Percentiles rank a stretch among this genome's conserved stretches.
Evolutionary conservation across 192 early-diverging fungal genomes (phyloP).

Genomic region (Backusella westeae): DNA sequence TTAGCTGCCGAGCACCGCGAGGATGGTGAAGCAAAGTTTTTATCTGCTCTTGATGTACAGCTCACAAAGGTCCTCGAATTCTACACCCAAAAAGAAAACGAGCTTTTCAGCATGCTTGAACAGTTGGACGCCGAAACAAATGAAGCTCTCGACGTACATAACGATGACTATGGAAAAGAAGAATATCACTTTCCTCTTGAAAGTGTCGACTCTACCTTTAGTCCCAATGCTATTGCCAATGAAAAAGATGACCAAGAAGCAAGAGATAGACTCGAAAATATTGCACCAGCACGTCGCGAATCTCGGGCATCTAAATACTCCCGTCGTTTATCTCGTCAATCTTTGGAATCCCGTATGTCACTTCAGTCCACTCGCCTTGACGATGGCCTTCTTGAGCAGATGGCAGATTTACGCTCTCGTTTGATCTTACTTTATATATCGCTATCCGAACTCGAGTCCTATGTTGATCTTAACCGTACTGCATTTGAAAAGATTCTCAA

Average conservation of each 20-base stretch:
- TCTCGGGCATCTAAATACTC: neutral
- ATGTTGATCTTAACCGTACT: slow-evolving; percentile 77
- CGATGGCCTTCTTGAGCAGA: neutral
- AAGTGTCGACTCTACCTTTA: slow-evolving; percentile 2
- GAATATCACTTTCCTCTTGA: neutral
- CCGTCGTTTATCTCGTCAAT: slow-evolving; percentile 10
- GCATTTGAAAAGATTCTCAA: slow-evolving; percentile 90
- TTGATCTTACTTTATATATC: slow-evolving; percentile 43
- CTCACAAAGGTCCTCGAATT: slow-evolving; percentile 65
- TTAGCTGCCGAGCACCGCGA: neutral
- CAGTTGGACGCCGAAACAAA: slow-evolving; percentile 23
- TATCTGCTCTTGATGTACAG: slow-evolving; percentile 62
- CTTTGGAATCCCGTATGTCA: slow-evolving; percentile 24
- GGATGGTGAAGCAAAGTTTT: slow-evolving; percentile 40
- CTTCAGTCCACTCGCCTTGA: neutral
- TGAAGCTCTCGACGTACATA: neutral
- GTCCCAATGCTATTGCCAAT: neutral
- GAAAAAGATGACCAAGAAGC: neutral
- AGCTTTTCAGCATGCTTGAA: slow-evolving; percentile 52
- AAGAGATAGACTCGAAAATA: neutral
- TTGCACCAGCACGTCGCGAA: neutral
- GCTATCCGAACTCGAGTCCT: slow-evolving; percentile 76
- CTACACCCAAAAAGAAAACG: slow-evolving; percentile 62
- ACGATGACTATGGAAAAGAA: neutral
- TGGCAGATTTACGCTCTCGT: slow-evolving; percentile 24